Evolutionary conservation across 1,139 yeast genomes (phyloP), one percentile per base, ranked within the genome.

Genomic region (Protomyces inouyei): DNA sequence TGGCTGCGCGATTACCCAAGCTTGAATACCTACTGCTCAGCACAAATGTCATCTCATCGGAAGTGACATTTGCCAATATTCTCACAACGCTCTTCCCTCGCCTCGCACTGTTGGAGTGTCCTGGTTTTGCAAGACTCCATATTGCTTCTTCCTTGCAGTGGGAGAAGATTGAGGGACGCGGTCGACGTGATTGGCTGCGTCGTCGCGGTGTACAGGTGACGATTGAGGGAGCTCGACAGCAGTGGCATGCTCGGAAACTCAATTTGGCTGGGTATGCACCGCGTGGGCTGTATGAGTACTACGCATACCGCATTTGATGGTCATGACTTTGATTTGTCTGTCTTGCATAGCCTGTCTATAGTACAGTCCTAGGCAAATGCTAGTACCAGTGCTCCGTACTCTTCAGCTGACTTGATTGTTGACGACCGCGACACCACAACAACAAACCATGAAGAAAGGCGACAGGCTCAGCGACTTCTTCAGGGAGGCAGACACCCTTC

Each of bases 261-360:
- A 59, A 59, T 40, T 32, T 59, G 25, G 23, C 45, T 9, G 36
- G 54, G 10, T 52, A 51, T 16, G 46, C 46, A 14, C 63, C 63
- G n/a, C 38, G 63, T 3, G 63, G 63, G 9, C 18, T 59, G 18
- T 59, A 59, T 52, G 63, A 59, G 43, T 59, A 59, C 37, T 59
- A 59, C 18, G 53, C 63, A 10, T 59, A 59, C 21, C 38, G 63
- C 23, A 55, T 59, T 36, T 59, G 38, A 52, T 21, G 23, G 32
- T 6, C 40, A 37, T n/a, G n/a, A 37, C n/a, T n/a, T 37, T 37
- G 40, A 12, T 37, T 3, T 16, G 43, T 38, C 43, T 38, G 8
- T 38, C 43, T 38, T 6, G n/a, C 16, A 38, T 38, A 38, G 43
- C 43, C 3, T 14, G n/a, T 16, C 6, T 25, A 25, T 18, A 18